A percentile compares a stretch with the other conserved stretches of the same genome.
Conservation (phyloP, 108 stramenopile species). For the Thalassiosira profunda region DNA sequence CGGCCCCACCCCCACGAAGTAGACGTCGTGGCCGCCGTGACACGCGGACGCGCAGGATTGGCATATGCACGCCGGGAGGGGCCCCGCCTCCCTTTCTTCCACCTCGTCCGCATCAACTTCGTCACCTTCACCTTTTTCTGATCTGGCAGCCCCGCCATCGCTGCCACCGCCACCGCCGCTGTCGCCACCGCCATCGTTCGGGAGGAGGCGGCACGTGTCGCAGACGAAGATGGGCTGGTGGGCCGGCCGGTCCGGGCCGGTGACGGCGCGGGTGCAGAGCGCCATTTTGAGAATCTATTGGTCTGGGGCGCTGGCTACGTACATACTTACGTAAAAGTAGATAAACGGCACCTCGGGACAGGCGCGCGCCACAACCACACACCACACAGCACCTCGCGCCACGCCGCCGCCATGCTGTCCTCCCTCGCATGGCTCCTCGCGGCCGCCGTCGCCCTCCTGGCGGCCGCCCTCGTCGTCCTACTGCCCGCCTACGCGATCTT, state of each 20-base stretch:
- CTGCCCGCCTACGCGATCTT: constrained; percentile 22
- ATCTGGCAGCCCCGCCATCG: neutral
- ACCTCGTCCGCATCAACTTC: constrained; percentile 4
- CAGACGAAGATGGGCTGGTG: constrained; percentile 69
- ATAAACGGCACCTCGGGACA: no score
- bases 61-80: constrained; percentile 62
- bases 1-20: constrained; percentile 69
- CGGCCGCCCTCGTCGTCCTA: neutral
- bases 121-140: neutral
- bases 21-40: constrained; percentile 59
- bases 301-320: no score
- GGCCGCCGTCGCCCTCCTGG: neutral
- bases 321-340: no score
- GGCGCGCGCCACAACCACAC: no score
- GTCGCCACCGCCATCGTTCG: neutral
- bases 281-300: no score
- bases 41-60: constrained; percentile 75
- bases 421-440: constrained; percentile 5
- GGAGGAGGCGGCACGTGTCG: constrained; percentile 47
- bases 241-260: constrained; percentile 42
- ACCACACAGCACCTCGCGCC: no score
- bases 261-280: constrained; percentile 75
- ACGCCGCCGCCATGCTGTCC: no score
- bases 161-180: neutral
- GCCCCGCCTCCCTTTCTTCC: neutral